Evolutionary conservation across 1,284 basidiomycete genomes (phyloP).

Genomic region (Heterobasidion occidentale): DNA sequence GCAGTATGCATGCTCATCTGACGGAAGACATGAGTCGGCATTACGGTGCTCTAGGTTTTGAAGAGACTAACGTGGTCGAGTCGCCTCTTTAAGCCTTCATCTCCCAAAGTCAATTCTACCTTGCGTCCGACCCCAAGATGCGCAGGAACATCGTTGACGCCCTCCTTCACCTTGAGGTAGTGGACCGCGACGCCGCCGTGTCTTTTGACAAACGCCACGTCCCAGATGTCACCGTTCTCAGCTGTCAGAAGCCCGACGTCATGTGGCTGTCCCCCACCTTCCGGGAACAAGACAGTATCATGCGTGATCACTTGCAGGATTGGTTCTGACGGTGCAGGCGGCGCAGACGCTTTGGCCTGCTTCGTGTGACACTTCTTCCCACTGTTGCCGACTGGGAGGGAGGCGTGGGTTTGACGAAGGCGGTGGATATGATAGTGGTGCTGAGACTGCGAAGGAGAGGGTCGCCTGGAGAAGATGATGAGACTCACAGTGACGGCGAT

Average conservation of each 20-base stretch:
- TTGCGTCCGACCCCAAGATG: slow-evolving; percentile 42
- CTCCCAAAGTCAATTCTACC: slow-evolving; percentile 50
- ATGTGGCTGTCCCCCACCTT: slow-evolving; percentile 82
- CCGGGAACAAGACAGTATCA: slow-evolving; percentile 85
- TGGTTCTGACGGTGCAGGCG: slow-evolving; percentile 30
- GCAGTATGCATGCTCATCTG: slow-evolving; percentile 82
- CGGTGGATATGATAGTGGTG: slow-evolving; percentile 44
- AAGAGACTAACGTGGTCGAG: slow-evolving; percentile 64
- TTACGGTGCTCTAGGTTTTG: not conserved
- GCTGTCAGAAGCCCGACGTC: slow-evolving; percentile 62
- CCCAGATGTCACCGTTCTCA: slow-evolving; percentile 37
- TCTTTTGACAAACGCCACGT: slow-evolving; percentile 66
- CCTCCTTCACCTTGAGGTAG: slow-evolving; percentile 47
- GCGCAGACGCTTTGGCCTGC: slow-evolving; percentile 41
- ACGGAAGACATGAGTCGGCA: not conserved
- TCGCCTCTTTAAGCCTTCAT: slow-evolving; percentile 62
- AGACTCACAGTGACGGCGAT: slow-evolving; percentile 4
- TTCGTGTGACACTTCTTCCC: slow-evolving; percentile 31
- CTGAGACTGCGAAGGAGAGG: slow-evolving; percentile 50
- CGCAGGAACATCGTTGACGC: slow-evolving; percentile 34
- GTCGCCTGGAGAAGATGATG: slow-evolving; percentile 38
- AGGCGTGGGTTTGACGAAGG: slow-evolving; percentile 28
- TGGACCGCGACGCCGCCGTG: slow-evolving; percentile 75
- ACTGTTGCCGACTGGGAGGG: slow-evolving; percentile 29
- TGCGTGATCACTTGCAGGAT: slow-evolving; percentile 62